These are phyloP conservation scores for Fusarium floridanum DNA, from an alignment of 2,329 filamentous ascomycete species.

Conservation along the genomic window DNA sequence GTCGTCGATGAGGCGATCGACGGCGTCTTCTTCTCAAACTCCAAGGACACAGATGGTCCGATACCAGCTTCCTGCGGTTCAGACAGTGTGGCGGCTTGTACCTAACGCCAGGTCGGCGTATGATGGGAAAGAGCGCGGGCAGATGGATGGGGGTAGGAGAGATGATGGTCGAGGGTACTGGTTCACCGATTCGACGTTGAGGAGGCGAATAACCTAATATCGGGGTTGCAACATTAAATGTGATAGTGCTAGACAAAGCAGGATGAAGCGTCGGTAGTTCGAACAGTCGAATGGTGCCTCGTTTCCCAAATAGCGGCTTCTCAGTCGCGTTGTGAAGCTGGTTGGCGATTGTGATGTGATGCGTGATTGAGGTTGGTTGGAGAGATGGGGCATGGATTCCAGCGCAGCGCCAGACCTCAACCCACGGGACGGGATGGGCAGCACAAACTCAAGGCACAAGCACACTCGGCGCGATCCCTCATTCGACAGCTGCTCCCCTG, in stretches of 20 bases:
- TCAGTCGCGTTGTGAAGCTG: slow-evolving; percentile 32
- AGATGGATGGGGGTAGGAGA: slow-evolving; percentile 21
- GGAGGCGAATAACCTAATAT: slow-evolving; percentile 29
- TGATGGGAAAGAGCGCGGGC: slow-evolving; percentile 15
- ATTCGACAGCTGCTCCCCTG: slow-evolving; percentile 47
- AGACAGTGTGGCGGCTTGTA: slow-evolving; percentile 56
- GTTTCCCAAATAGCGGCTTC: slow-evolving; percentile 20
- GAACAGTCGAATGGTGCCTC: slow-evolving; percentile 12
- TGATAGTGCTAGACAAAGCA: slow-evolving; percentile 8
- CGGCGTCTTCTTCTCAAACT: slow-evolving; percentile 50
- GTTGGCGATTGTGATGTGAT: slow-evolving; percentile 34
- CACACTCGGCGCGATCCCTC: slow-evolving; percentile 34
- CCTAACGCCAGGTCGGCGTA: slow-evolving; percentile 24
- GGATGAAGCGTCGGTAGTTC: neutral
- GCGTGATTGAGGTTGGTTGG: slow-evolving; percentile 38
- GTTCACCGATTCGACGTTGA: slow-evolving; percentile 34
- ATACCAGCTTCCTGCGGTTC: slow-evolving; percentile 49
- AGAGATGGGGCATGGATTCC: slow-evolving; percentile 6
- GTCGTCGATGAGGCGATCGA: slow-evolving; percentile 45
- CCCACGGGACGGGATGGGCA: slow-evolving; percentile 32
- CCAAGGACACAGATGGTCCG: slow-evolving; percentile 54
- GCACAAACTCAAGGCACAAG: slow-evolving; percentile 13
- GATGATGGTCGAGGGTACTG: slow-evolving; percentile 22
- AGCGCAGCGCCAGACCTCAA: slow-evolving; percentile 11
- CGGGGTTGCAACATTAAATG: slow-evolving; percentile 33